phyloP scores from a whole-genome alignment of 345 rosid genomes.

The Reutealis trisperma region DNA sequence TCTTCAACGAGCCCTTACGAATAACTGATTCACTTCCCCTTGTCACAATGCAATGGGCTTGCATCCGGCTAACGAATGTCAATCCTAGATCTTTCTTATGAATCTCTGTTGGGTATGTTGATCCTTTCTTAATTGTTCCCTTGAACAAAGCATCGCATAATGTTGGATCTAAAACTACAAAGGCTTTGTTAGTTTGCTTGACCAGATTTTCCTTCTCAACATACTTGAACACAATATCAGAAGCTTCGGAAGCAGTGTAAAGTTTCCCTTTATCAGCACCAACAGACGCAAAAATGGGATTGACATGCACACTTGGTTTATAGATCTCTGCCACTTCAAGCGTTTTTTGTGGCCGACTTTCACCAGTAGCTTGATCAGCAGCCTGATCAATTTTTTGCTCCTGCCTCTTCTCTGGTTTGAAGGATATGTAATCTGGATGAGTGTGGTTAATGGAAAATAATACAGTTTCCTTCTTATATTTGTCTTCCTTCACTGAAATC shows the following conservation, averaged over 20 bases:
- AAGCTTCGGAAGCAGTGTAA: conserved; percentile 77
- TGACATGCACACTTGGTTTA: conserved; percentile 84
- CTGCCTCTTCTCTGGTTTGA: conserved; percentile 81
- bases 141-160: conserved; percentile 87
- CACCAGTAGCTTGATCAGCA: conserved; percentile 41
- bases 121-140: conserved; percentile 94
- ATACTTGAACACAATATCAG: conserved; percentile 76
- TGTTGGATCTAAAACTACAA: conserved; percentile 71
- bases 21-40: conserved; percentile 76
- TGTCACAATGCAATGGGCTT: conserved; percentile 66
- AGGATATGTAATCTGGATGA: conserved; percentile 64
- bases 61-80: conserved; percentile 77
- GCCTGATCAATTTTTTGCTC: conserved; percentile 49
- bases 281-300: conserved; percentile 69
- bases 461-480: conserved; percentile 76
- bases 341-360: conserved; percentile 43
- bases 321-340: conserved; percentile 82
- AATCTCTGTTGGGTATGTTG: conserved; percentile 82
- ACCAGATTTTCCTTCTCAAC: conserved; percentile 81
- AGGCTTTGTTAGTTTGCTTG: conserved; percentile 64
- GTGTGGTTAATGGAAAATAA: conserved; percentile 62
- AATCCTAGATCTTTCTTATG: conserved; percentile 80
- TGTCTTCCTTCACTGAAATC: conserved; percentile 79
- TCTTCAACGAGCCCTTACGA: conserved; percentile 76
- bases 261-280: conserved; percentile 76